Evolutionary conservation across 2,329 filamentous ascomycete genomes (phyloP).

Genomic region (Colletotrichum sublineola): DNA sequence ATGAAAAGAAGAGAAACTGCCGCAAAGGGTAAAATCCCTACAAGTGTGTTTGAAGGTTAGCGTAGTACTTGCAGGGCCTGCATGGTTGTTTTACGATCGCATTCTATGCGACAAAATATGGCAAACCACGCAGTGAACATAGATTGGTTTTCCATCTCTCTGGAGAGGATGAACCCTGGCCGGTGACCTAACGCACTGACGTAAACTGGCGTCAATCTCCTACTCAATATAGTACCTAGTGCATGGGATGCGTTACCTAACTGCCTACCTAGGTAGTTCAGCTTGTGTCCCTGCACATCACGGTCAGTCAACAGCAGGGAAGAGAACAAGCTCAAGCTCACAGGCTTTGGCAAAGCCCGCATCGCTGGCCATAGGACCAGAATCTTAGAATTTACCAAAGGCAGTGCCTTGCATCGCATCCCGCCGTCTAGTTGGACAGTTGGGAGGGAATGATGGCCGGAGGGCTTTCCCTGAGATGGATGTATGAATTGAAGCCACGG

Average conservation of each 20-base stretch:
- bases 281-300: too few species aligned
- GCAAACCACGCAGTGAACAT: neutral
- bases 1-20: too few species aligned
- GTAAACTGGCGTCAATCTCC: neutral
- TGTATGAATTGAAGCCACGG: neutral
- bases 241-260: too few species aligned
- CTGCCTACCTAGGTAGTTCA: too few species aligned
- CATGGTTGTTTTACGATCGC: too few species aligned
- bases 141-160: neutral
- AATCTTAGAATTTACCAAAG: neutral
- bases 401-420: neutral
- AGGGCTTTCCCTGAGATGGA: neutral
- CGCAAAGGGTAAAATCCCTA: too few species aligned
- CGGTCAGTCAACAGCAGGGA: neutral
- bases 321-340: slow-evolving; percentile 12
- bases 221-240: too few species aligned
- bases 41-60: too few species aligned
- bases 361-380: neutral
- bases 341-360: slow-evolving; percentile 3
- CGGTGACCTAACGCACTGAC: slow-evolving; percentile 4
- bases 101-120: neutral
- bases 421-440: neutral
- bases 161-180: neutral
- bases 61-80: too few species aligned
- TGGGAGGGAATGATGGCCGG: neutral